phyloP scores from a whole-genome alignment of 2,329 filamentous ascomycete genomes.

The Aspergillus amoenus region DNA sequence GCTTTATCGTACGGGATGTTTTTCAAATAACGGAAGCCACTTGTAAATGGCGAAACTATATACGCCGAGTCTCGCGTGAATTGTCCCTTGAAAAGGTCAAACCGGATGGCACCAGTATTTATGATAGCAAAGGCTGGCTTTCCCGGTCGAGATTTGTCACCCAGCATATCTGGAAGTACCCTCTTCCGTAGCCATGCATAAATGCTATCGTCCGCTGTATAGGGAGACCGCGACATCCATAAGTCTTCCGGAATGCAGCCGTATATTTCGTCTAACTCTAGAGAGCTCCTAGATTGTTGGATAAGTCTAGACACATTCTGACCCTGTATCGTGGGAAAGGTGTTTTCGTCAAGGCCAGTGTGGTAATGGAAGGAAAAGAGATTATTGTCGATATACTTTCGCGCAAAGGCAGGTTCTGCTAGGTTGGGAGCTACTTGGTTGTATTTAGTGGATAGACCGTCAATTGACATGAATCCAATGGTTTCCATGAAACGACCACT shows the following conservation, averaged over 20 bases:
- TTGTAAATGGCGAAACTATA: conserved; percentile 84
- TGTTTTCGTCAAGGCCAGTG: conserved; percentile 66
- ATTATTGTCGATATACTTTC: conserved; percentile 93
- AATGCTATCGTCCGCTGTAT: conserved; percentile 71
- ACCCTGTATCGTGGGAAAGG: conserved; percentile 75
- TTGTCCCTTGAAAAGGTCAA: conserved; percentile 89
- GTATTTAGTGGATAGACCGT: conserved; percentile 56
- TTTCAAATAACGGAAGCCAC: conserved; percentile 71
- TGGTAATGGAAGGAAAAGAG: conserved; percentile 81
- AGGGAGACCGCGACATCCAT: conserved; percentile 79
- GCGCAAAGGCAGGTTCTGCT: conserved; percentile 60
- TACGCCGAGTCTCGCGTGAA: conserved; percentile 88
- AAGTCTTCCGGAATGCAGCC: conserved; percentile 81
- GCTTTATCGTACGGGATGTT: conserved; percentile 79
- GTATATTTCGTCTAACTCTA: conserved; percentile 70
- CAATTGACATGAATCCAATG: conserved; percentile 86
- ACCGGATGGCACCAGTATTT: conserved; percentile 90
- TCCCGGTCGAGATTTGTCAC: conserved; percentile 57
- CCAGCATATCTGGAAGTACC: conserved; percentile 68
- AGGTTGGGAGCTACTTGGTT: conserved; percentile 27
- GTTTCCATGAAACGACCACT: conserved; percentile 94
- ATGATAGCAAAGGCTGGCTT: conserved; percentile 68
- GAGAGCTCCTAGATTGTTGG: conserved; percentile 62
- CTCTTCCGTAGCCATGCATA: conserved; percentile 76
- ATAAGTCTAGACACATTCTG: conserved; percentile 71